Evolutionary conservation across 352 stramenopile genomes (phyloP), one percentile per base, ranked within the genome.

Genomic region (Globisporangium paddicum): DNA sequence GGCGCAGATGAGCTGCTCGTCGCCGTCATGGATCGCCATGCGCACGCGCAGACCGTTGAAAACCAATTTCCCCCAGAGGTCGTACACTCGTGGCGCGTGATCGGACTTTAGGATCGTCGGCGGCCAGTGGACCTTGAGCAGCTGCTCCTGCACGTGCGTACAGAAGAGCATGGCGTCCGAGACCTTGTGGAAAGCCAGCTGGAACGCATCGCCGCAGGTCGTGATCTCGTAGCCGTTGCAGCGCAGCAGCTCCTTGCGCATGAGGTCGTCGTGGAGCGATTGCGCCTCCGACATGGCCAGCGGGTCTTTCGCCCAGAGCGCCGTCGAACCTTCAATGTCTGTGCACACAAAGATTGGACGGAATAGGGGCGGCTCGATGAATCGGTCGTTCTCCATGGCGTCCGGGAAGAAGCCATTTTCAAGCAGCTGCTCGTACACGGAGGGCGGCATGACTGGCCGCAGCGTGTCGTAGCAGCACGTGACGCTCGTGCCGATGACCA

Each of bases 171-270:
- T 78, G 19, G 84, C 82, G 47, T 90, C 79, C 13, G 67, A 66
- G 32, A 92, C 69, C 18, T 44, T 72, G 63, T 90, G 77, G 66
- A 94, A 94, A 26, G 78, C 82, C 19, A 94, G 64, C 61, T 94
- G 78, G 59, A 94, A 94, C 16, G 84, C 77, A 57, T 93, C 84
- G 16, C 84, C 84, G 11, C 61, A 67, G 3, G 82, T 94, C 10
- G 82, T 90, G 62, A 94, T 91, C 62, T 94, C 84, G 66, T 94
- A 94, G 41, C 82, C 82, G 34, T 77, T 70, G 56, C 74, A 89
- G 6, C 55, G 63, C 18, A 72, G 58, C 30, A 93, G 57, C 46
- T 87, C 64, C 23, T 71, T 55, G 3, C 84, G 81, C 26, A 93
- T 52, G 30, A 87, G 66, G 48, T 88, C 76, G 52, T 94, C 84